These are phyloP conservation scores for Centaurea solstitialis DNA, from an alignment of 129 eudicot genomes.

Conservation along the genomic window DNA sequence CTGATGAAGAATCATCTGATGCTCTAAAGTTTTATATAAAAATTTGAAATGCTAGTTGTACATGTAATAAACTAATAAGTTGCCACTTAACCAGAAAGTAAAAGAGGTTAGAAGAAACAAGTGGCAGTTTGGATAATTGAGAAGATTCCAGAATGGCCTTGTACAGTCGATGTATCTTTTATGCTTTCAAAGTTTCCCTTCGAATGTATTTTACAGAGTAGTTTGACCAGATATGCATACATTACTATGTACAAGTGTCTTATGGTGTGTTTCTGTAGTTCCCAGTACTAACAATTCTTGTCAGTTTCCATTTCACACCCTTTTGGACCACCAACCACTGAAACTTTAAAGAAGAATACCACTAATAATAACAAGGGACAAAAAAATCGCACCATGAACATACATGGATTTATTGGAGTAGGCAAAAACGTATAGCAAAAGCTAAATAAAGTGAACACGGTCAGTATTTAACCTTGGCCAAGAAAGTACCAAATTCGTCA, in stretches of 20 bases:
- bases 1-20: background rate
- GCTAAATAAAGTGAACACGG: conserved; percentile 5
- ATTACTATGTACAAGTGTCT: background rate
- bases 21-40: background rate
- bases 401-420: background rate
- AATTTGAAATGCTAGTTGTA: background rate
- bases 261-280: background rate
- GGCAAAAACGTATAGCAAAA: conserved; percentile 4
- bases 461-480: conserved; percentile 76
- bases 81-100: background rate
- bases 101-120: background rate
- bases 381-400: background rate
- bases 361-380: background rate
- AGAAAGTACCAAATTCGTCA: conserved; percentile 95
- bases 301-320: background rate
- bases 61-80: background rate
- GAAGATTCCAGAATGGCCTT: background rate
- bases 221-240: background rate
- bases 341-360: background rate
- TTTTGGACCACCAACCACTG: background rate
- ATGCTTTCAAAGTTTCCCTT: background rate
- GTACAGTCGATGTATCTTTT: background rate
- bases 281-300: background rate
- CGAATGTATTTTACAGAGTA: background rate
- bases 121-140: background rate